Evolutionary conservation across 768 basidiomycete species (phyloP).

Genomic region (Tulasnella sp.): DNA sequence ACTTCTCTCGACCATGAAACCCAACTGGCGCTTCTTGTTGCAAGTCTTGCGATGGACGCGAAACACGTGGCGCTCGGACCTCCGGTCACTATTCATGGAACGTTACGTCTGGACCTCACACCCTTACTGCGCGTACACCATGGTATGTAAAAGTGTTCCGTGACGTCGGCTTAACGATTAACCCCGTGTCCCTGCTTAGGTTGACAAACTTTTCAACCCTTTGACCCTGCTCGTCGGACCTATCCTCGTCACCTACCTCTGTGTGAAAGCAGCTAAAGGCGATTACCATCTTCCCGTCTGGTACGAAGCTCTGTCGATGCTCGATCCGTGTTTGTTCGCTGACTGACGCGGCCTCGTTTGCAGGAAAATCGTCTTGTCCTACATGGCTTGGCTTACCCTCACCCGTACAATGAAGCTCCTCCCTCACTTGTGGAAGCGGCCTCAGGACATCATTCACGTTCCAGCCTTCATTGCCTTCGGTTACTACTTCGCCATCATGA

Average conservation of each 20-base stretch:
- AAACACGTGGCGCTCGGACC: conserved; percentile 89
- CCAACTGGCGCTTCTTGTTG: conserved; percentile 91
- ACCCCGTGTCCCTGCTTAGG: conserved; percentile 35
- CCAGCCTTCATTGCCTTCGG: conserved; percentile 86
- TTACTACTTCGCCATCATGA: conserved; percentile 94
- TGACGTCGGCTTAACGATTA: background rate
- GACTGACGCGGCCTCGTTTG: background rate
- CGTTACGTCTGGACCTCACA: conserved; percentile 79
- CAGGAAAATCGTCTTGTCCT: conserved; percentile 35
- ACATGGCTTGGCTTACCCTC: conserved; percentile 36
- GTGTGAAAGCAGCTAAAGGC: conserved; percentile 74
- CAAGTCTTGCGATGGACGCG: conserved; percentile 90
- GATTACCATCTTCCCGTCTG: conserved; percentile 80
- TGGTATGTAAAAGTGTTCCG: conserved; percentile 38
- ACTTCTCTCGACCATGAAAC: conserved; percentile 88
- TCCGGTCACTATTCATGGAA: conserved; percentile 83
- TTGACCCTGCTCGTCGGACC: conserved; percentile 82
- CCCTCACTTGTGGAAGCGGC: conserved; percentile 71
- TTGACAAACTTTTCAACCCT: conserved; percentile 80
- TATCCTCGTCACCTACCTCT: conserved; percentile 61
- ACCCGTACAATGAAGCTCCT: conserved; percentile 53
- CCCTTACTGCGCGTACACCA: conserved; percentile 76
- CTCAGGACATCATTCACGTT: conserved; percentile 68
- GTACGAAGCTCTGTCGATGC: conserved; percentile 35
- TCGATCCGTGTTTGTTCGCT: background rate